Evolutionary conservation across 2,329 filamentous ascomycete species (phyloP).

Genomic region (Clarireedia paspali): DNA sequence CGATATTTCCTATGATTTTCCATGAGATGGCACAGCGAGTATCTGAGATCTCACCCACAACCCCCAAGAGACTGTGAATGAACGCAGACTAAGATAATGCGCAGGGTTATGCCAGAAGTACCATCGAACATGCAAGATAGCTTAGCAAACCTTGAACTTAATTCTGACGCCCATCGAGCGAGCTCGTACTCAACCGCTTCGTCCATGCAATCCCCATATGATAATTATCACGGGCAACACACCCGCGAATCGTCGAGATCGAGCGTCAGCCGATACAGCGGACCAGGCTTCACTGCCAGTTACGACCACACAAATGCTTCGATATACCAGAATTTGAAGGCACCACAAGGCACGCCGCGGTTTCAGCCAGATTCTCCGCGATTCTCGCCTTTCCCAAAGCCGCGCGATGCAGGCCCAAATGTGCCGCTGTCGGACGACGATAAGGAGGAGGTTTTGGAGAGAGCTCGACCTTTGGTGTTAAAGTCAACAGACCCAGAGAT

Average conservation of each 20-base stretch:
- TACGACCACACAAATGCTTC: constrained; percentile 30
- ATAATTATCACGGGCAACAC: constrained; percentile 8
- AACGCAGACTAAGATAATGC: constrained; percentile 6
- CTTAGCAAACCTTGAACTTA: constrained; percentile 82
- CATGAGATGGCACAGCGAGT: not conserved
- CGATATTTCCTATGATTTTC: not conserved
- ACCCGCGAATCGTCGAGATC: constrained; percentile 11
- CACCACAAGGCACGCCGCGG: constrained; percentile 12
- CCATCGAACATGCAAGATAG: constrained; percentile 95
- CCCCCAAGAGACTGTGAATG: not conserved
- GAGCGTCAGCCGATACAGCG: constrained; percentile 11
- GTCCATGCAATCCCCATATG: constrained; percentile 20
- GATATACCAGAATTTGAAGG: constrained; percentile 27
- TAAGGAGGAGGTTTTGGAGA: constrained; percentile 83
- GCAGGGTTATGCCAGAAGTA: constrained; percentile 87
- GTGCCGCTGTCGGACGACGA: constrained; percentile 92
- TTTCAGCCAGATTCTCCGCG: constrained; percentile 46
- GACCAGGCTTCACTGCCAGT: constrained; percentile 23
- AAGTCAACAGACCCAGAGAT: constrained; percentile 93
- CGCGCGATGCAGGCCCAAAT: constrained; percentile 71
- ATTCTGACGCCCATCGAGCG: constrained; percentile 41
- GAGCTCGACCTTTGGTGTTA: constrained; percentile 73
- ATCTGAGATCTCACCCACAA: not conserved
- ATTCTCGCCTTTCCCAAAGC: constrained; percentile 87
- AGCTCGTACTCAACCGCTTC: constrained; percentile 19